Conservation (phyloP, 768 basidiomycete species). For the Hydnomerulius pinastri region DNA sequence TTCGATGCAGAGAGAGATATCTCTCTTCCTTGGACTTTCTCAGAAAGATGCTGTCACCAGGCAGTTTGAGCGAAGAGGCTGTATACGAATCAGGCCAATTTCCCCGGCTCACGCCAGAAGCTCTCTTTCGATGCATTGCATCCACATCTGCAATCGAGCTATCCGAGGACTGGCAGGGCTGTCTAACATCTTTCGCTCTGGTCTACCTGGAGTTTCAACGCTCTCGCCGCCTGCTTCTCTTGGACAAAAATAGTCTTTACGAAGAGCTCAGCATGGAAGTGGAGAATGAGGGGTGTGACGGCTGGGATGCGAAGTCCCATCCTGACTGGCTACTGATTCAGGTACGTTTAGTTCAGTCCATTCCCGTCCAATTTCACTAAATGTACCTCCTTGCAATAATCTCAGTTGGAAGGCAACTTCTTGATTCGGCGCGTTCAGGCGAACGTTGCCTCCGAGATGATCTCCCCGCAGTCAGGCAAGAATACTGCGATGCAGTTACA, state of each 20-base stretch:
- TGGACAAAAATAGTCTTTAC: conserved; percentile 18
- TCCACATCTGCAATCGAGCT: conserved; percentile 19
- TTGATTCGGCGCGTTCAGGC: conserved; percentile 44
- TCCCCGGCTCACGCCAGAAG: conserved; percentile 37
- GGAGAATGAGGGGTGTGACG: conserved; percentile 25
- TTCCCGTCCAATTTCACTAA: not conserved
- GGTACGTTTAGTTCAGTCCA: conserved; percentile 19
- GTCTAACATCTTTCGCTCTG: conserved; percentile 31
- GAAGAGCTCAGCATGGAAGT: conserved; percentile 35
- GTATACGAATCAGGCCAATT: conserved; percentile 32
- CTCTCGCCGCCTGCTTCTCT: conserved; percentile 35
- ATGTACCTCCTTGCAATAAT: not conserved
- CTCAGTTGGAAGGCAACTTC: conserved; percentile 49
- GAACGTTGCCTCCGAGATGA: conserved; percentile 48
- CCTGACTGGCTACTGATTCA: conserved; percentile 50
- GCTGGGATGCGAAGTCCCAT: conserved; percentile 16
- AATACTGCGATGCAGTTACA: conserved; percentile 53
- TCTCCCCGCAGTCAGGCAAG: conserved; percentile 33
- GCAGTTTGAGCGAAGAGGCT: conserved; percentile 16
- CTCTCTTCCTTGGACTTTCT: not conserved
- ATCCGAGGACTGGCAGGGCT: conserved; percentile 30
- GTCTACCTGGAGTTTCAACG: conserved; percentile 37
- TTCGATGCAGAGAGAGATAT: conserved; percentile 8
- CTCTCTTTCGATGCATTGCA: conserved; percentile 34
- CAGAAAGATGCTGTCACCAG: conserved; percentile 12